phyloP scores from a whole-genome alignment of 2,329 filamentous ascomycete species.

The Escovopsis sp. region DNA sequence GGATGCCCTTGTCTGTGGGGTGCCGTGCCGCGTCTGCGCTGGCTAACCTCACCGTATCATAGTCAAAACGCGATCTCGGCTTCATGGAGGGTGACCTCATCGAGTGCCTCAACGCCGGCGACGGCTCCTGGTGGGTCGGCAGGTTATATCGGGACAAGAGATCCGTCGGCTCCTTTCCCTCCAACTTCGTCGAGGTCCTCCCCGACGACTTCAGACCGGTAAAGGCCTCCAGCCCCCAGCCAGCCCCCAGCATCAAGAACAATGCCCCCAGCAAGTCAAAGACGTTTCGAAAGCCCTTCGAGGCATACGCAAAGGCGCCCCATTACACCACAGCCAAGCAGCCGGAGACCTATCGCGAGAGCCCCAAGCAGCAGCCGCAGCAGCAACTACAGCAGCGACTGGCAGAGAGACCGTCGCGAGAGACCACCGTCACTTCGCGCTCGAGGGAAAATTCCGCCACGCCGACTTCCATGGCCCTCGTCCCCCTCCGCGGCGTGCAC shows the following conservation, averaged over 20 bases:
- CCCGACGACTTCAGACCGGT: constrained; percentile 72
- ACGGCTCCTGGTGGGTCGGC: constrained; percentile 98
- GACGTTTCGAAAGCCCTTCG: constrained; percentile 51
- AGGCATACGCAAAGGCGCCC: constrained; percentile 50
- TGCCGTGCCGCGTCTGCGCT: background rate
- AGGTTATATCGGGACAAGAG: constrained; percentile 77
- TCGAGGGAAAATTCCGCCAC: constrained; percentile 6
- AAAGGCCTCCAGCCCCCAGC: constrained; percentile 43
- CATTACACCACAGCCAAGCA: constrained; percentile 50
- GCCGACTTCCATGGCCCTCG: constrained; percentile 10
- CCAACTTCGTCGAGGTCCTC: constrained; percentile 90
- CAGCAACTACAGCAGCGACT: constrained; percentile 14
- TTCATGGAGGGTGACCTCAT: constrained; percentile 97
- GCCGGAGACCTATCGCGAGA: constrained; percentile 38
- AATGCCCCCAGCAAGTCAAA: constrained; percentile 42
- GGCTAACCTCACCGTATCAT: constrained; percentile 10
- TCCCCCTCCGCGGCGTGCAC: constrained; percentile 13
- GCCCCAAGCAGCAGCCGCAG: constrained; percentile 15
- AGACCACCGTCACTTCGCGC: constrained; percentile 9
- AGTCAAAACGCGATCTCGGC: constrained; percentile 84
- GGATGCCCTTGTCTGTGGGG: background rate
- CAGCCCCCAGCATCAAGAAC: constrained; percentile 38
- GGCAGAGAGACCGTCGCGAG: constrained; percentile 11
- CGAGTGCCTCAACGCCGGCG: constrained; percentile 93
- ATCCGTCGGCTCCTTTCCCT: constrained; percentile 85